Percentiles rank a stretch among this genome's conserved stretches.
Evolutionary conservation across 208 protist genomes (phyloP).

Genomic region (Leishmania aethiopica): DNA sequence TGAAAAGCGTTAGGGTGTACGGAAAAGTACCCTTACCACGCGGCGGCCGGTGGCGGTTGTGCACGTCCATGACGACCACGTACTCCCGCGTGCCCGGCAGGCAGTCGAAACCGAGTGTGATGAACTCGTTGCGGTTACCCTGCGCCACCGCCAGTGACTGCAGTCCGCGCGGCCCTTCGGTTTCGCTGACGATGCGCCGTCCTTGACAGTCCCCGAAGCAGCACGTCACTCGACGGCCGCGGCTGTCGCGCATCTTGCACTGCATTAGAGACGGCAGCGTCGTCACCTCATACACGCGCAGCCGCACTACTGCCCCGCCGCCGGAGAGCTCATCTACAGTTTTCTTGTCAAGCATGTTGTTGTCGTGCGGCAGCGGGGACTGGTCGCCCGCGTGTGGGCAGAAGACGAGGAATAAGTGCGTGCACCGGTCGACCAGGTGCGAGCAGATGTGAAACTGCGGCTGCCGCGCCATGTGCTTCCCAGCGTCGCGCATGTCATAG

Average conservation of each 20-base stretch:
- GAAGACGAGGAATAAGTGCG: conserved; percentile 74
- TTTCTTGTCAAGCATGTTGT: conserved; percentile 22
- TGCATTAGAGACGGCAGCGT: conserved; percentile 65
- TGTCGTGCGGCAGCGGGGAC: conserved; percentile 46
- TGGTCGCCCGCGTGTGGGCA: conserved; percentile 61
- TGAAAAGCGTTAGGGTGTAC: conserved; percentile 74
- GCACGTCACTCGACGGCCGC: conserved; percentile 39
- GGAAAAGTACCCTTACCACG: conserved; percentile 22
- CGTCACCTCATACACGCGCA: conserved; percentile 74
- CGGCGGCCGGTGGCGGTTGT: neutral
- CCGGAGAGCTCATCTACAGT: conserved; percentile 10
- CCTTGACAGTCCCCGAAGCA: conserved; percentile 62
- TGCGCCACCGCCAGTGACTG: conserved; percentile 39
- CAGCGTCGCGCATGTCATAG: conserved; percentile 30
- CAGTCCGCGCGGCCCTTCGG: conserved; percentile 37
- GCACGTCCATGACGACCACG: conserved; percentile 56
- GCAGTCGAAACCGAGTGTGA: conserved; percentile 75
- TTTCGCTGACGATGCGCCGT: conserved; percentile 52
- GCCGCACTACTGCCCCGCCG: conserved; percentile 31
- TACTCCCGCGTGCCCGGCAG: conserved; percentile 62
- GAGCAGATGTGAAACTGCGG: conserved; percentile 82
- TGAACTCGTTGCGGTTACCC: conserved; percentile 43
- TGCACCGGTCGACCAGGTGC: conserved; percentile 31
- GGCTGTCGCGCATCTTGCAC: conserved; percentile 2
- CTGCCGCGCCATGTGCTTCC: conserved; percentile 37